Evolutionary conservation across 495 filamentous ascomycete genomes (phyloP).

Genomic region (Penicillium parvum): DNA sequence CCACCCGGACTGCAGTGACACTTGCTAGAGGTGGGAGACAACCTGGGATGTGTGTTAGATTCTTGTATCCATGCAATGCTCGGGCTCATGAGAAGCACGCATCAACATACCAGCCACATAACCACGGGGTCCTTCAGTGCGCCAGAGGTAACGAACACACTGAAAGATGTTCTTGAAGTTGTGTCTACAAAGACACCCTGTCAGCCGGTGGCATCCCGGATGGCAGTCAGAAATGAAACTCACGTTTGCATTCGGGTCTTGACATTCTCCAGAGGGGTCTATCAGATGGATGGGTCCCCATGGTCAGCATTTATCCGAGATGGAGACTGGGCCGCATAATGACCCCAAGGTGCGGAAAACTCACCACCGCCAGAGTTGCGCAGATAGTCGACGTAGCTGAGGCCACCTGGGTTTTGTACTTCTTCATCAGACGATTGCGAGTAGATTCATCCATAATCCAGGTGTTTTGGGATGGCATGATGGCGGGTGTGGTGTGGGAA

Average conservation of each 20-base stretch:
- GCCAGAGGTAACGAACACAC: slow-evolving; percentile 43
- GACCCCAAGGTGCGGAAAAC: slow-evolving; percentile 17
- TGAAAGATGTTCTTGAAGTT: slow-evolving; percentile 41
- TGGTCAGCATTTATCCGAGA: slow-evolving; percentile 1
- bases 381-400: slow-evolving; percentile 41
- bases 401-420: slow-evolving; percentile 45
- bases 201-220: background rate
- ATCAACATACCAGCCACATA: slow-evolving; percentile 40
- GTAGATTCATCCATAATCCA: slow-evolving; percentile 41
- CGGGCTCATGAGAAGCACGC: background rate
- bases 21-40: slow-evolving; percentile 76
- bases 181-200: slow-evolving; percentile 25
- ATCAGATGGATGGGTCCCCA: background rate
- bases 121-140: slow-evolving; percentile 44
- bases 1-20: slow-evolving; percentile 82
- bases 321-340: background rate
- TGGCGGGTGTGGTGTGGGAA: slow-evolving; percentile 25
- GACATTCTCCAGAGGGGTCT: slow-evolving; percentile 48
- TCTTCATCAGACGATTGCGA: slow-evolving; percentile 40
- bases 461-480: slow-evolving; percentile 32
- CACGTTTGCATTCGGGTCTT: slow-evolving; percentile 52
- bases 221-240: slow-evolving; percentile 10
- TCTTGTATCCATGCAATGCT: background rate
- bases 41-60: slow-evolving; percentile 43
- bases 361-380: slow-evolving; percentile 43